phyloP scores from a whole-genome alignment of 768 basidiomycete genomes.

The Neoboletus magnificus region DNA sequence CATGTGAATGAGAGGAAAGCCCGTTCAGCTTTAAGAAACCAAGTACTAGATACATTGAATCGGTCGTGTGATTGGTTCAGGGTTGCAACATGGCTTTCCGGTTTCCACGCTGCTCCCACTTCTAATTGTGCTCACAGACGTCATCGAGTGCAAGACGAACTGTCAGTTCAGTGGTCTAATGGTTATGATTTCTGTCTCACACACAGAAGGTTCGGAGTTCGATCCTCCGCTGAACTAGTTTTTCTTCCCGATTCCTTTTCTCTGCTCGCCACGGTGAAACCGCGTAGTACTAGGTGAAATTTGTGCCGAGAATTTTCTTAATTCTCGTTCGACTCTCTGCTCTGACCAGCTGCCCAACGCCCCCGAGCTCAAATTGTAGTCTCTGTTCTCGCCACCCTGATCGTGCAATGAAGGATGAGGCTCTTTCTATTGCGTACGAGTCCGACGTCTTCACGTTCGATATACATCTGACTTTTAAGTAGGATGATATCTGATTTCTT shows the following conservation, averaged over 20 bases:
- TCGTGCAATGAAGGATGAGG: constrained; percentile 25
- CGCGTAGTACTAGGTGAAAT: background rate
- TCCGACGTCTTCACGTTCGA: background rate
- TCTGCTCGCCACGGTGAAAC: background rate
- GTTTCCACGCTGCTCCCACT: background rate
- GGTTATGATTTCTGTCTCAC: constrained; percentile 58
- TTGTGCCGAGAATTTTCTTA: background rate
- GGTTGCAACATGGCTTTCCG: no score
- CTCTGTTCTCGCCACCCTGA: background rate
- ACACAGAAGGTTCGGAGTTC: constrained; percentile 41
- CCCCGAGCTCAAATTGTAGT: background rate
- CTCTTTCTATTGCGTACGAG: constrained; percentile 30
- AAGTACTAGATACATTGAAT: no score
- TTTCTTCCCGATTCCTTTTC: background rate
- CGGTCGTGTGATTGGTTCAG: no score
- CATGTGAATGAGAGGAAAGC: no score
- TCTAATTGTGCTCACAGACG: background rate
- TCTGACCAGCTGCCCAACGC: background rate
- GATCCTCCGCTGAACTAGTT: constrained; percentile 41
- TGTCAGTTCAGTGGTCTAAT: constrained; percentile 53
- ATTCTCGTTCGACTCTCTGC: background rate
- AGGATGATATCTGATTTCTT: constrained; percentile 99
- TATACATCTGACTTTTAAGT: background rate
- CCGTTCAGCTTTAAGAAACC: no score
- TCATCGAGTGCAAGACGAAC: rapidly evolving